Evolutionary conservation across 2,329 filamentous ascomycete species (phyloP), one percentile per base, ranked within the genome.

Genomic region (Penicillium sp.): DNA sequence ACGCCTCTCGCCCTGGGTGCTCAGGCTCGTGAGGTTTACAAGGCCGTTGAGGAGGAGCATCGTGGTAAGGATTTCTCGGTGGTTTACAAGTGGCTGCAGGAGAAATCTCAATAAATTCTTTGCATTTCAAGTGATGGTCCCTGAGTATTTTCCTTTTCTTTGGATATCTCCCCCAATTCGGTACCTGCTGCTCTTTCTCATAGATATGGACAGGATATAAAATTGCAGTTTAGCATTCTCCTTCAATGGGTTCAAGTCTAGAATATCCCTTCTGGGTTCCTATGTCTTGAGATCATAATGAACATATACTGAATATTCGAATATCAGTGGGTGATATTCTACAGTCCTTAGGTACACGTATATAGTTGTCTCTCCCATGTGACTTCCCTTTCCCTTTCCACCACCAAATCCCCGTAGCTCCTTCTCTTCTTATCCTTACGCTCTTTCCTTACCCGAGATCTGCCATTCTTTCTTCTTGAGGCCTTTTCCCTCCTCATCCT

Each of bases 41-140:
- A 86, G 60, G 76, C 78, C 29, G 86, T 87, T 0, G 85, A 87
- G 68, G 73, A 80, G 61, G 77, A 79, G 46, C 83, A 89, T 52
- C 82, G 83, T 59, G 87, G 88, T 1, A 83, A 86, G 55, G 90
- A 94, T 69, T 94, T 94, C 72, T 91, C 88, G 0, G 88, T 93
- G 8, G 85, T 94, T 9, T 94, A 92, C 71, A 80, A 86, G 64
- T 90, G 87, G 75, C 66, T 91, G 40, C 65, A 68, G 60, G 70
- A 68, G 18, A 69, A 69, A 58, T 72, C 72, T 18, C 51, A 65
- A 57, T 63, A 60, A 32, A 37, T 49, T 6, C 35, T 25, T 48
- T 32, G 13, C 34, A 27, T 23, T 34, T 31, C 31, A 29, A 40
- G 32, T 44, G n/a, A 29, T 16, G 16, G 27, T 39, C 13, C 23